Percentiles rank a stretch among this genome's conserved stretches.
Conservation (phyloP, 768 basidiomycete species). For the Pleurotus eryngii region DNA sequence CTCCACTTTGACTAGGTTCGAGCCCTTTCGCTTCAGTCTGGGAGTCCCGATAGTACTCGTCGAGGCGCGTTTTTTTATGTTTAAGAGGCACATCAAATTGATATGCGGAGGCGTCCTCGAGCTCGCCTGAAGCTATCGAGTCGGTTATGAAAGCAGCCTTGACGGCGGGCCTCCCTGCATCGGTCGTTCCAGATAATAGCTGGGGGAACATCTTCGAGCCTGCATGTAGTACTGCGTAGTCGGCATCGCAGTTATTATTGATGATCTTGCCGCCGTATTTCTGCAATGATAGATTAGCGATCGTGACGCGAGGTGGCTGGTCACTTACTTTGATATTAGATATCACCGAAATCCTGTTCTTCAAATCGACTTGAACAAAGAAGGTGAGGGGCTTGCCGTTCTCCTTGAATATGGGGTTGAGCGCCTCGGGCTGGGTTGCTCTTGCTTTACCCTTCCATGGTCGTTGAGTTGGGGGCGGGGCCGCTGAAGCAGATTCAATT, state of each 20-base stretch:
- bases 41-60: not conserved
- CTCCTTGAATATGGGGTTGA: conserved; percentile 36
- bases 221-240: conserved; percentile 57
- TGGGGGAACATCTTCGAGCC: conserved; percentile 44
- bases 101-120: conserved; percentile 47
- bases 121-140: conserved; percentile 37
- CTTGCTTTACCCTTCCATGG: no score
- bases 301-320: not conserved
- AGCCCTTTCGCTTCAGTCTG: not conserved
- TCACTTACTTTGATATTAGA: conserved; percentile 56
- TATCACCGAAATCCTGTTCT: conserved; percentile 47
- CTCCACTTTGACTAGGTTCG: not conserved
- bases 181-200: conserved; percentile 32
- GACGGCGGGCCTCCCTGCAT: conserved; percentile 44
- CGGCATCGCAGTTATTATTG: conserved; percentile 49
- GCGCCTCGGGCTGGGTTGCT: not conserved
- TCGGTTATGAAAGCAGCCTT: conserved; percentile 50
- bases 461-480: no score
- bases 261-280: conserved; percentile 64
- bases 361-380: conserved; percentile 67
- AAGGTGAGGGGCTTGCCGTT: conserved; percentile 47
- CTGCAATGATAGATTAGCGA: conserved; percentile 29
- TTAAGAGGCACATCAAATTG: conserved; percentile 29
- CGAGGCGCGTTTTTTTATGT: conserved; percentile 13
- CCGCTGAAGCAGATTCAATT: no score